Evolutionary conservation across 177 flowering plant genomes (phyloP), one percentile per base, ranked within the genome.

Genomic region (Vitis hybrid): DNA sequence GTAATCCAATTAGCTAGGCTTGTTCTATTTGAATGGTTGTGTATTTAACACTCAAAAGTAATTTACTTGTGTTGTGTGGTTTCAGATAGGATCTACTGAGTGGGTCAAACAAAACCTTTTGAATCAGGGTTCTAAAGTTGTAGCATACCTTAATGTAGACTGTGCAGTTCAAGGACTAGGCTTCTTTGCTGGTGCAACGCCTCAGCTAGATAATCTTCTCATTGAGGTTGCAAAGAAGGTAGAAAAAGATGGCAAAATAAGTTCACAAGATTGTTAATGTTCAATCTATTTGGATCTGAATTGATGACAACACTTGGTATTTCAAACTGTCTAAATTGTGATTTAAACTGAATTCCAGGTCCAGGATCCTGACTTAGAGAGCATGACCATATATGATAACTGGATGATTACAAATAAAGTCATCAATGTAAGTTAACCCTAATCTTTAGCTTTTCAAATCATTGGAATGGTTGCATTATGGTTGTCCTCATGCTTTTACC

Each of bases 161-260:
- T 93, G 99, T 86, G 99, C 99, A 0, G 98, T 87, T 83, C 98
- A 93, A 86, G 99, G 99, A 58, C 88, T 93, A 17, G 98, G 98
- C 20, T 84, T 95, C 55, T 93, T 88, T 82, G 91, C 86, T 61
- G 69, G 87, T 63, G 83, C 97, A 65, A 89, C 98, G 82, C 98
- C 99, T 49, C 99, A 93, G 83, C 83, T 95, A 20, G 99, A 95
- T 70, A 75, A 83, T 79, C 90, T 95, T 71, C 73, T 95, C 50
- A 52, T 87, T 72, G 91, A 90, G 65, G 88, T 90, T 68, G 85
- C 90, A 65, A 91, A 91, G 75, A 79, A 88, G 93, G 99, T 91
- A 81, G 70, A 35, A 2, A 20, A 41, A 51, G 11, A 7, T 58
- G 13, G 49, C 2, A 24, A 55, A 71, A 30, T 1, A 18, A 53